Base-by-base conservation (phyloP, 768 basidiomycete genomes). In the Russula foetens region DNA sequence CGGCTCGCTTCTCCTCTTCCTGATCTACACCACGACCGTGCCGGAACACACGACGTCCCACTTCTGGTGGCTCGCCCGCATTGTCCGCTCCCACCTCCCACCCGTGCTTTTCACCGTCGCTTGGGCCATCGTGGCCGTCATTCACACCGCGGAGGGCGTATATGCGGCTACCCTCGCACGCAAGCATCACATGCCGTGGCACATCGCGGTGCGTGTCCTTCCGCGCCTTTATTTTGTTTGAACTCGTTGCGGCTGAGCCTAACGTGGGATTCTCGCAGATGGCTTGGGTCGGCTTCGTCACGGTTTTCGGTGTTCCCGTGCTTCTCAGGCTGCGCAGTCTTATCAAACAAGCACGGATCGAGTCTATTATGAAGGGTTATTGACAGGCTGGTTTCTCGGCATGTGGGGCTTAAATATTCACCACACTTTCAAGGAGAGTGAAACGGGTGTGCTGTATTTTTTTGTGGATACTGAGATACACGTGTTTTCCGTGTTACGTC, bases 351-450 rank as follows among this genome's bases (percentile, higher is more conserved):
- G 83, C 84, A 17, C 79, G 89, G 2, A 92, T 92, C 46, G 82
- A 88, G 58, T 89, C 88, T 28, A 86, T 92, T 4, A 84, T 88
- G 85, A 92, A 91, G 70, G 79, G 80, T 9, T 74, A 88, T 68
- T 86, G 38, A 60, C 29, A 24, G 15, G 19, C 0, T 12, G 21
- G 38, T n/a, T 2, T 9, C 28, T 39, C 38, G 14, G 17, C 1
- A 52, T 12, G 33, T n/a, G 11, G 28, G 19, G 31, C 31, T 33
- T 11, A 33, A 33, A n/a, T n/a, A n/a, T n/a, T n/a, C n/a, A n/a
- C n/a, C n/a, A n/a, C n/a, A n/a, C n/a, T n/a, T n/a, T n/a, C n/a
- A n/a, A n/a, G n/a, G n/a, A n/a, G n/a, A n/a, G n/a, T n/a, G n/a
- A n/a, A n/a, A n/a, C n/a, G n/a, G n/a, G n/a, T n/a, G n/a, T n/a